These are phyloP conservation scores for Dactylis glomerata DNA, from an alignment of 176 grass and related monocot species.

Conservation along the genomic window DNA sequence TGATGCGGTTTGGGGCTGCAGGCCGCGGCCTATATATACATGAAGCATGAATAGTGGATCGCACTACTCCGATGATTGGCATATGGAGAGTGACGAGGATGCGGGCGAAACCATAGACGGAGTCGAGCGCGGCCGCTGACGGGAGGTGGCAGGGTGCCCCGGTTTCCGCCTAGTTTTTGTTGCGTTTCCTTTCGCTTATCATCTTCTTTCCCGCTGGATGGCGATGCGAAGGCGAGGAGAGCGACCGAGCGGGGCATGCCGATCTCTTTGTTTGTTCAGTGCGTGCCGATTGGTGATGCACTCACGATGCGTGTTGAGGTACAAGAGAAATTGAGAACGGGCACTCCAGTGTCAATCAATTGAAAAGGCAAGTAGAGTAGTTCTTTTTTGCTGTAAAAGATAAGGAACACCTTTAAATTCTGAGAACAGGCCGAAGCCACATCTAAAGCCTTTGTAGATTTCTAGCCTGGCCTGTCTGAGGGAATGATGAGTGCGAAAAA, in stretches of 20 bases:
- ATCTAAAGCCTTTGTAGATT: too few relatives aligned
- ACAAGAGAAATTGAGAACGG: not conserved
- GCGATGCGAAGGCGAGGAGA: not conserved
- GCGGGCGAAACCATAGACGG: conserved; percentile 13
- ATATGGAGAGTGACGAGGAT: not conserved
- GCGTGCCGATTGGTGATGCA: not conserved
- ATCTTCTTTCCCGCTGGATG: not conserved
- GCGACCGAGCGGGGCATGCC: not conserved
- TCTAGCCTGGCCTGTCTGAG: too few relatives aligned
- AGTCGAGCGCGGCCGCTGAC: not conserved
- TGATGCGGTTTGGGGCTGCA: not conserved
- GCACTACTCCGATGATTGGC: too few relatives aligned
- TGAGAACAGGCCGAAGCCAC: too few relatives aligned
- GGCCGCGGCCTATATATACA: not conserved
- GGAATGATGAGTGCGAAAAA: too few relatives aligned
- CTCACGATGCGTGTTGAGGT: not conserved
- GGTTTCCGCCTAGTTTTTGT: not conserved
- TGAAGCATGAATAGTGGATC: too few relatives aligned
- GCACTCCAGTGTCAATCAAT: not conserved
- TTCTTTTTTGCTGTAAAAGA: too few relatives aligned
- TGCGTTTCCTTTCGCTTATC: too few relatives aligned
- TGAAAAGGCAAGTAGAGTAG: not conserved
- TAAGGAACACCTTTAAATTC: too few relatives aligned
- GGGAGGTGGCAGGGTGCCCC: not conserved
- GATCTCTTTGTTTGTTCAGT: not conserved